Evolutionary conservation across 805 yeast genomes (phyloP).

Genomic region (Saccharomyces paradoxus): DNA sequence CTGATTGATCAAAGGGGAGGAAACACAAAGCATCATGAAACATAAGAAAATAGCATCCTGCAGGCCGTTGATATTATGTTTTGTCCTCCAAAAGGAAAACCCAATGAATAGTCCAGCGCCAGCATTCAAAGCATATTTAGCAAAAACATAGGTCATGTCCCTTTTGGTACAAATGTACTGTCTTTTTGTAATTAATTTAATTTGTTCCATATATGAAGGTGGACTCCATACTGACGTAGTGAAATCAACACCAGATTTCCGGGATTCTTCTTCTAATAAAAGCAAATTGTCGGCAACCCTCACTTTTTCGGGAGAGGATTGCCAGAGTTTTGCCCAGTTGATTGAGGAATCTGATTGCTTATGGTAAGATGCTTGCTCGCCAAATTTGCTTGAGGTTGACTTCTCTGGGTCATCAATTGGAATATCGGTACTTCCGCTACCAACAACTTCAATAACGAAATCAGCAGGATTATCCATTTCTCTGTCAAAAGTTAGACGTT

Average conservation of each 20-base stretch:
- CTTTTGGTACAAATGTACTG: constrained; percentile 43
- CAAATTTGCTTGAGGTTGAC: background rate
- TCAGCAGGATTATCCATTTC: constrained; percentile 57
- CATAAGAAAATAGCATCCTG: constrained; percentile 51
- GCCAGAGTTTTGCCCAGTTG: constrained; percentile 13
- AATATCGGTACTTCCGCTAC: constrained; percentile 55
- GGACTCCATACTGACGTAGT: background rate
- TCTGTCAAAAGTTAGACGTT: constrained; percentile 43
- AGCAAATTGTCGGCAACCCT: background rate
- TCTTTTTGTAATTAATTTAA: constrained; percentile 33
- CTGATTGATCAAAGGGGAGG: constrained; percentile 52
- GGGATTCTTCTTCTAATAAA: constrained; percentile 3
- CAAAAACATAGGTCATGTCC: constrained; percentile 49
- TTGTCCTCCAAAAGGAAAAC: constrained; percentile 56
- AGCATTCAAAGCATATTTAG: constrained; percentile 45
- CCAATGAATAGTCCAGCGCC: constrained; percentile 60
- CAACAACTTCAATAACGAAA: constrained; percentile 56
- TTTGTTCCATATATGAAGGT: constrained; percentile 38
- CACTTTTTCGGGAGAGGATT: constrained; percentile 2
- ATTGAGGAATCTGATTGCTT: background rate
- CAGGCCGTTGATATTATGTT: constrained; percentile 43
- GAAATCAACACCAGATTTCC: background rate
- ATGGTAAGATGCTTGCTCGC: background rate
- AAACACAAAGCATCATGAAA: constrained; percentile 47
- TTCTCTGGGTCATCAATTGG: constrained; percentile 28